These are phyloP conservation scores for Salix suchowensis DNA, from an alignment of 345 rosid species.

Conservation along the genomic window DNA sequence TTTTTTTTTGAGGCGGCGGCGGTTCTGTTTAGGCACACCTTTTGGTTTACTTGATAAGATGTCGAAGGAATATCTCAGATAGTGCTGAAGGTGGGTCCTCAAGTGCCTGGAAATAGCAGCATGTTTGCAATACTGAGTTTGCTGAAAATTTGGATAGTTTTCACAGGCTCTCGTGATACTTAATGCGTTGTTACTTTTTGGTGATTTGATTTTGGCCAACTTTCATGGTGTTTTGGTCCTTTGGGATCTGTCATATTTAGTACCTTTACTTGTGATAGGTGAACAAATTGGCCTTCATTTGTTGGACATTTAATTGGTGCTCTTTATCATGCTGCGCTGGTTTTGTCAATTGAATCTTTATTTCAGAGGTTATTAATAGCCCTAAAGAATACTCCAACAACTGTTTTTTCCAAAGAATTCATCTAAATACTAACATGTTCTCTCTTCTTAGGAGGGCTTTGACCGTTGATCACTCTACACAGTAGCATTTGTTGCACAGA, in stretches of 20 bases:
- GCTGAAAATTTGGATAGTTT: background rate
- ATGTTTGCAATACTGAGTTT: background rate
- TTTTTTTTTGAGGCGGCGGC: background rate
- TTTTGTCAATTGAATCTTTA: background rate
- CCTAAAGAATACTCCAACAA: background rate
- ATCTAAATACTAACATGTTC: background rate
- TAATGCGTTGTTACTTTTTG: background rate
- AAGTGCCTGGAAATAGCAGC: background rate
- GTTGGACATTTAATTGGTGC: background rate
- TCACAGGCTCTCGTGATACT: background rate
- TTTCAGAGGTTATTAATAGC: conserved; percentile 1
- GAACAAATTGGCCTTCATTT: background rate
- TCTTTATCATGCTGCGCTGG: background rate
- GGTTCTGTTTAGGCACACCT: background rate
- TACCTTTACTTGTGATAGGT: background rate
- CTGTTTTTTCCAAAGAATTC: background rate
- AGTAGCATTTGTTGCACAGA: conserved; percentile 10
- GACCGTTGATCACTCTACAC: conserved; percentile 14
- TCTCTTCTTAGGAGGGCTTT: conserved; percentile 27
- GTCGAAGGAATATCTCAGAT: background rate
- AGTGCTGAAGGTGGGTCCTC: background rate
- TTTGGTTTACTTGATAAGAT: background rate
- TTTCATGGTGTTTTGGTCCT: background rate
- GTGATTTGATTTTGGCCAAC: background rate
- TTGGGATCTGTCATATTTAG: background rate